These are phyloP conservation scores for Aspergillus texensis DNA, from an alignment of 2,329 filamentous ascomycete genomes.

Conservation along the genomic window DNA sequence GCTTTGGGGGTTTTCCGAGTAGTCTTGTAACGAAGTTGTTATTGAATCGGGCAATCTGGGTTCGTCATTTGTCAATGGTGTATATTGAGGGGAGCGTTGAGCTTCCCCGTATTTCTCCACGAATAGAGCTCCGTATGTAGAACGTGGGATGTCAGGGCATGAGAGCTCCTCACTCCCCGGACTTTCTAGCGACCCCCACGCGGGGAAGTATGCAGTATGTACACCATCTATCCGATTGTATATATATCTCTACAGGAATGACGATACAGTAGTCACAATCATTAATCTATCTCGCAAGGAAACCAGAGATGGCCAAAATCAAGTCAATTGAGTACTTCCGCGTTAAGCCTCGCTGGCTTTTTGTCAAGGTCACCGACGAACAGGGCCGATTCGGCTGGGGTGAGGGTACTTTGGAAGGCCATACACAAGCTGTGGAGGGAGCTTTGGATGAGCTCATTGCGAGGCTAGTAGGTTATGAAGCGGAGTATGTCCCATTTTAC, in stretches of 20 bases:
- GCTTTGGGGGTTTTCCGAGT: background rate
- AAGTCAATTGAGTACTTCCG: slow-evolving; percentile 72
- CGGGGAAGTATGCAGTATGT: background rate
- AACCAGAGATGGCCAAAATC: slow-evolving; percentile 62
- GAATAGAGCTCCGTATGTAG: slow-evolving; percentile 12
- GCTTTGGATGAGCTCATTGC: slow-evolving; percentile 68
- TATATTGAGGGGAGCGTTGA: background rate
- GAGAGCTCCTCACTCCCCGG: background rate
- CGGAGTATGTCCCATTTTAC: slow-evolving; percentile 57
- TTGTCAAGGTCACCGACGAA: slow-evolving; percentile 77
- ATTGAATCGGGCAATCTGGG: background rate
- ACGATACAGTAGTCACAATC: background rate
- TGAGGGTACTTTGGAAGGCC: slow-evolving; percentile 74
- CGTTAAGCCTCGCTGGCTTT: slow-evolving; percentile 75
- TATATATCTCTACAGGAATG: background rate
- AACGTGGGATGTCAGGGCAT: slow-evolving; percentile 1
- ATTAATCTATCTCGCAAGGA: background rate
- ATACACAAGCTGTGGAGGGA: slow-evolving; percentile 74
- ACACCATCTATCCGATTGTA: background rate
- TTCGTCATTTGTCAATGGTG: background rate
- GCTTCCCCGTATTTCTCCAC: slow-evolving; percentile 16
- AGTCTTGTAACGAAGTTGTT: background rate
- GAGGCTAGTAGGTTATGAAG: slow-evolving; percentile 67
- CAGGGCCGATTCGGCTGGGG: slow-evolving; percentile 70
- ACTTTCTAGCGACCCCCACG: slow-evolving; percentile 7